Conservation (phyloP, 106 monocot species). For the Amphibolis antarctica region DNA sequence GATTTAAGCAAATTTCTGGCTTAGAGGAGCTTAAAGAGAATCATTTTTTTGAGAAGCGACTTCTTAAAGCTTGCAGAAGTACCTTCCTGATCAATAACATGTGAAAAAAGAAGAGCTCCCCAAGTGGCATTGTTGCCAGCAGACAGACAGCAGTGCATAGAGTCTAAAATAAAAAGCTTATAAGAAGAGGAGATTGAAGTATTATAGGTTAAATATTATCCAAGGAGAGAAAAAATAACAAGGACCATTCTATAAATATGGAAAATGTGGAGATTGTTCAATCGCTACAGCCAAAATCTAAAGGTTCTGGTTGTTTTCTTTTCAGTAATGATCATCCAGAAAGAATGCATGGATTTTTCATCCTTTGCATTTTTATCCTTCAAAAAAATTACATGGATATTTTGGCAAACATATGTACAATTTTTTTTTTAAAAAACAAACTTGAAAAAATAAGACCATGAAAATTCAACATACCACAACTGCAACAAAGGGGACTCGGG, state of each 20-base stretch:
- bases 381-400: too few species aligned
- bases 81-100: slow-evolving; percentile 70
- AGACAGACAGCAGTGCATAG: slow-evolving; percentile 42
- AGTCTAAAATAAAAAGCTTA: slow-evolving; percentile 18
- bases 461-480: slow-evolving; percentile 25
- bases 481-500: slow-evolving; percentile 30
- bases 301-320: too few species aligned
- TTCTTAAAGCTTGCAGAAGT: background rate
- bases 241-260: too few species aligned
- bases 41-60: background rate
- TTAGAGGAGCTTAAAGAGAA: background rate
- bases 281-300: too few species aligned
- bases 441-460: too few species aligned
- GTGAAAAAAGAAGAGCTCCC: slow-evolving; percentile 75
- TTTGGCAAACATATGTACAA: too few species aligned
- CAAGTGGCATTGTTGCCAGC: slow-evolving; percentile 48
- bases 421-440: too few species aligned
- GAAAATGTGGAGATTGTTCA: too few species aligned
- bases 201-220: background rate
- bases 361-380: too few species aligned
- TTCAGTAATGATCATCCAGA: too few species aligned
- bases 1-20: background rate
- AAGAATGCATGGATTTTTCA: too few species aligned
- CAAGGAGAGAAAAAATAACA: too few species aligned
- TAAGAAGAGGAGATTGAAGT: background rate